Evolutionary conservation across 352 stramenopile genomes (phyloP), one percentile per base, ranked within the genome.

Genomic region (Pythium pyrilobum): DNA sequence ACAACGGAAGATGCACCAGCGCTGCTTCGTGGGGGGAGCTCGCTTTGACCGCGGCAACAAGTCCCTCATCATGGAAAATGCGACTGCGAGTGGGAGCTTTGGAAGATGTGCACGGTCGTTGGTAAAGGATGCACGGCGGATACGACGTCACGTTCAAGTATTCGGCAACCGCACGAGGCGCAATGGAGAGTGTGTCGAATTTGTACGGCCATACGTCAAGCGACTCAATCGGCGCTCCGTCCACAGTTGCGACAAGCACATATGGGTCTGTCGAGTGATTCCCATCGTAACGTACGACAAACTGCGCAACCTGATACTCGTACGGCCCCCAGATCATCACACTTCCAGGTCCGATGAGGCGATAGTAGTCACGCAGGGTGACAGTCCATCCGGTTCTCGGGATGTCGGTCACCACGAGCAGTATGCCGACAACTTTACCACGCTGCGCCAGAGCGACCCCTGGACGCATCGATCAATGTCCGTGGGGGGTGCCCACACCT

Each of bases 321-420:
- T 69, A 79, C 12, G 66, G 71, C 15, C 69, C 73, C 28, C 76
- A 84, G 27, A 50, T 51, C 24, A 70, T 53, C 1, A 39, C 52
- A 9, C 60, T 64, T 33, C 46, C 59, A 7, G 71, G 71, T 34
- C 65, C 62, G 2, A 62, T 50, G 12, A 43, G 13, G 0, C 46
- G 37, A 31, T 67, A 75, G 13, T 54, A 67, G 4, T 71, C 46
- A 3, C 45, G 37, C 11, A 77, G 16, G 20, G 38, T 53, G 9
- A 75, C 49, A 0, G 66, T 66, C 5, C 77, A 60, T 2, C 73
- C 73, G 0, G 69, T 71, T 12, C 73, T 68, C 3, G 69, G 71
- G 20, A 84, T 77, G 15, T 84, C 73, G 5, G 69, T 76, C 20
- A 66, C 20, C 0, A 72, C 44, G 15, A 84, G 56, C 9, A 57